Base-by-base conservation (phyloP, 257 asterid species). In the Linderniella brevidens region DNA sequence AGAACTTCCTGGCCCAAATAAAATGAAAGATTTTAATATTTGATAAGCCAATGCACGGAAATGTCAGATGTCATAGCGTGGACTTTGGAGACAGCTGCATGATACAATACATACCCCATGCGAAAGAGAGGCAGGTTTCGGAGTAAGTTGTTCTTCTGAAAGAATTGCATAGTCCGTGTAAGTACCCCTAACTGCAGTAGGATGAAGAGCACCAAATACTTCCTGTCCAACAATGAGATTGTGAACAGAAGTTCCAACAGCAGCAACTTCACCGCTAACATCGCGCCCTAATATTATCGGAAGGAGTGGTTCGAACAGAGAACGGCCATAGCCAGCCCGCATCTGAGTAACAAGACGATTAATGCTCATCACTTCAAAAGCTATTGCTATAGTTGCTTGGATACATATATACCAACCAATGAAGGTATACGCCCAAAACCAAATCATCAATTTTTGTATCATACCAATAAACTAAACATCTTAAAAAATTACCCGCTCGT, bases 171-270 rank as follows among this genome's bases (percentile, higher is more conserved):
- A 86, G 53, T 90, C 96, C 49, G 83, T 48, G 50, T 90, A 90
- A 58, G 96, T 85, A 64, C 99, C 99, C 93, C 99, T 77, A 68
- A 77, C 74, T 41, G 99, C 94, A 48, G 96, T 90, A 52, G 96
- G 96, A 62, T 85, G 99, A 57, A 90, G 71, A 20, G 99, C 96
- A 57, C 99, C 96, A 70, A 85, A 90, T 17, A 85, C 96, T 64
- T 82, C 93, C 67, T 85, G 94, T 38, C 96, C 99, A 68, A 79
- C 71, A 48, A 36, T 54, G 44, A 85, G 70, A 11, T 92, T 73
- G 29, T 50, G 68, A 19, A 90, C 99, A 56, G 92, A 64, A 46
- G 41, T 49, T 54, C 99, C 96, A 72, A 75, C 66, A 41, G 84
- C 92, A 16, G 80, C 94, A 65, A 90, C 92, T 64, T 79, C 94